Evolutionary conservation across 371 early-diverging fungal species (phyloP).

Genomic region (Apophysomyces elegans): DNA sequence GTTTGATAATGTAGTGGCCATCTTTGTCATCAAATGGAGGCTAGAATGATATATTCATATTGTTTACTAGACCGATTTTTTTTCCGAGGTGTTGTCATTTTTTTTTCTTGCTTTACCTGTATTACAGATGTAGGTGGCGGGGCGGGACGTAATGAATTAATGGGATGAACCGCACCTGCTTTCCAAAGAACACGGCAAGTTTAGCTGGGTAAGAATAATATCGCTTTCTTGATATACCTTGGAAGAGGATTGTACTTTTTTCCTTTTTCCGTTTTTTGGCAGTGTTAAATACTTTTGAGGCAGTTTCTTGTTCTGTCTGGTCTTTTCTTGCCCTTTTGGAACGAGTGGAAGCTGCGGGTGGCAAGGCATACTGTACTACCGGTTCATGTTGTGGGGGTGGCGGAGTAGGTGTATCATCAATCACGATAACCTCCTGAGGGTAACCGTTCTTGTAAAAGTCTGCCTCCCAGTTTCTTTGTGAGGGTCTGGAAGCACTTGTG

Average conservation of each 20-base stretch:
- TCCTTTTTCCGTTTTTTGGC: constrained; percentile 6
- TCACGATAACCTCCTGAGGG: constrained; percentile 63
- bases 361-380: background rate
- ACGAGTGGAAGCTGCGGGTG: constrained; percentile 19
- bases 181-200: background rate
- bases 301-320: background rate
- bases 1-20: constrained; percentile 86
- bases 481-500: constrained; percentile 7
- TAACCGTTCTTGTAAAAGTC: constrained; percentile 62
- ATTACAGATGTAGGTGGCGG: constrained; percentile 13
- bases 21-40: constrained; percentile 85
- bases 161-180: constrained; percentile 1
- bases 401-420: constrained; percentile 64
- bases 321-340: constrained; percentile 13
- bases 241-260: background rate
- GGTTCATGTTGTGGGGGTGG: constrained; percentile 26
- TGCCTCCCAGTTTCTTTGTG: constrained; percentile 51
- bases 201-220: background rate
- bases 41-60: background rate
- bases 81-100: background rate
- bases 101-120: constrained; percentile 13
- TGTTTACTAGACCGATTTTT: background rate
- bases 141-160: constrained; percentile 3
- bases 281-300: background rate
- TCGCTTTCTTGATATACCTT: background rate